Conservation (phyloP, 257 asterid genomes). For the Solanum pinnatisectum region DNA sequence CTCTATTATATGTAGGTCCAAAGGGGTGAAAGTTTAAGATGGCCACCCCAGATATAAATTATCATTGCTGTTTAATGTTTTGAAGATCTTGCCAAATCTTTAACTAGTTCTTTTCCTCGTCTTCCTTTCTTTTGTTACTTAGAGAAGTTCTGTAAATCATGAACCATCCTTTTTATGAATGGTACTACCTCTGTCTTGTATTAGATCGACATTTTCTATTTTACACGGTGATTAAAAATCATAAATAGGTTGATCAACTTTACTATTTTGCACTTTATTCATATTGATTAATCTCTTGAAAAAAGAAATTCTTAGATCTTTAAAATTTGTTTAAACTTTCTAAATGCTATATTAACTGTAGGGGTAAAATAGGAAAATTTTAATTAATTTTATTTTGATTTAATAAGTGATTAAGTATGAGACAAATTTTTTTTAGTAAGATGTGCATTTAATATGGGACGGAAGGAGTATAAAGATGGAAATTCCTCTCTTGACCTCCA, state of each 20-base stretch:
- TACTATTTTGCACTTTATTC: background rate
- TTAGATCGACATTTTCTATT: too few relatives aligned
- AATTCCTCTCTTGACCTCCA: background rate
- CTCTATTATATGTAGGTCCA: background rate
- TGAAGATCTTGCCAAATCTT: background rate
- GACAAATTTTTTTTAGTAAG: too few relatives aligned
- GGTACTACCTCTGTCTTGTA: background rate
- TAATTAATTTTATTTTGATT: too few relatives aligned
- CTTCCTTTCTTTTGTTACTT: background rate
- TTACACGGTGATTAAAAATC: too few relatives aligned
- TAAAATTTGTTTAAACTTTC: background rate
- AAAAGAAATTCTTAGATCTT: background rate
- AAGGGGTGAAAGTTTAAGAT: background rate
- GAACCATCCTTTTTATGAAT: background rate
- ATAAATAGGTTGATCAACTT: too few relatives aligned
- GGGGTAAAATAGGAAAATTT: too few relatives aligned
- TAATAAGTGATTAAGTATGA: background rate
- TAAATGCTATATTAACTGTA: background rate
- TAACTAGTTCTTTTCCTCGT: background rate
- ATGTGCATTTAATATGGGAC: background rate
- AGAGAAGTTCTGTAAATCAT: background rate
- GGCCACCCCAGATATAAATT: background rate
- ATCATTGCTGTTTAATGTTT: background rate
- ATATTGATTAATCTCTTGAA: background rate
- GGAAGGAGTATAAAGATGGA: background rate